Conservation (phyloP, 2,329 filamentous ascomycete species). For the Cyphellophora europaea region DNA sequence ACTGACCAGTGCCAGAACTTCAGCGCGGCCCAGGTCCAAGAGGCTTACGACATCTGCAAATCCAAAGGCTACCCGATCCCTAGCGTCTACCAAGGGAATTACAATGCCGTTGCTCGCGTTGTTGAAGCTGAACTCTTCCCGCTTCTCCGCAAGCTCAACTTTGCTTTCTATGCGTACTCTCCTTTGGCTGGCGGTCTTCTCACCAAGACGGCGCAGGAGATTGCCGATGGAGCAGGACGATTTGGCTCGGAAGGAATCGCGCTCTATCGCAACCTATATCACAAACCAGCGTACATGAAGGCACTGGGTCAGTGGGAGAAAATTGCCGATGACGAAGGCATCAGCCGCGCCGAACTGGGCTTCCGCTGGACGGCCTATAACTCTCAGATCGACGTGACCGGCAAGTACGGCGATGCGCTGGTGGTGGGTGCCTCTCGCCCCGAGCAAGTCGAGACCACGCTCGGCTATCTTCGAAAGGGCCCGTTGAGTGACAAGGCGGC, state of each 20-base stretch:
- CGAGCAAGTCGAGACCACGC: constrained; percentile 24
- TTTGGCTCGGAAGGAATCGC: constrained; percentile 21
- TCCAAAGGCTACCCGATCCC: constrained; percentile 25
- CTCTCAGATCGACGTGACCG: constrained; percentile 17
- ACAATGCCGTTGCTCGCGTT: constrained; percentile 26
- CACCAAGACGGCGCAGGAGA: constrained; percentile 24
- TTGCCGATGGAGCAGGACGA: constrained; percentile 21
- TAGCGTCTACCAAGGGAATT: constrained; percentile 29
- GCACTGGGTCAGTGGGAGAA: constrained; percentile 24
- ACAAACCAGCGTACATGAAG: constrained; percentile 19
- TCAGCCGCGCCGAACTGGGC: constrained; percentile 25
- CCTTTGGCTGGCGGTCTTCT: constrained; percentile 26
- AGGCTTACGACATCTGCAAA: constrained; percentile 26
- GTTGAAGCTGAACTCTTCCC: constrained; percentile 26
- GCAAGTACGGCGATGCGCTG: constrained; percentile 21
- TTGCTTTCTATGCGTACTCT: constrained; percentile 19
- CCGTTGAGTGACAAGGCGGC: constrained; percentile 21
- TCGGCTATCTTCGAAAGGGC: constrained; percentile 21
- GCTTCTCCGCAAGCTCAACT: constrained; percentile 23
- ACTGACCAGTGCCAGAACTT: too few species aligned
- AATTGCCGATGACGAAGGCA: constrained; percentile 17
- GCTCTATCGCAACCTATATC: constrained; percentile 19
- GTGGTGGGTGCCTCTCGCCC: constrained; percentile 26
- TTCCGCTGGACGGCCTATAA: constrained; percentile 27
- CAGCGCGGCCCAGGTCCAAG: constrained; percentile 17